Evolutionary conservation across 2,329 filamentous ascomycete species (phyloP).

Genomic region (Metarhizium humberi): DNA sequence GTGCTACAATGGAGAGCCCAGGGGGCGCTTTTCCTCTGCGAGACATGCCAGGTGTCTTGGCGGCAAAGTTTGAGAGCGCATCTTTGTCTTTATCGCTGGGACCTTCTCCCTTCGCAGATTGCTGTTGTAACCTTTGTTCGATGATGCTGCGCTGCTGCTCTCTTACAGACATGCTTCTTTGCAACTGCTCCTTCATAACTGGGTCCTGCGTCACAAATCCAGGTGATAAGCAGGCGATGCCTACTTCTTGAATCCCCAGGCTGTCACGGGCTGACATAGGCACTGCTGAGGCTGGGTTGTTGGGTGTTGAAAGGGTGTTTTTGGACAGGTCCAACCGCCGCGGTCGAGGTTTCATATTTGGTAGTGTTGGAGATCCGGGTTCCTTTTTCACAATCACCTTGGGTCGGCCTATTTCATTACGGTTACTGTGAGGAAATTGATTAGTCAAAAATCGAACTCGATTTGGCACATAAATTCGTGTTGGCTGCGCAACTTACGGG

Average conservation of each 20-base stretch:
- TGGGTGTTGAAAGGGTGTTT: conserved; percentile 40
- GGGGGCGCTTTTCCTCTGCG: conserved; percentile 74
- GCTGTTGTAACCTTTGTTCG: conserved; percentile 80
- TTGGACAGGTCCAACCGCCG: conserved; percentile 66
- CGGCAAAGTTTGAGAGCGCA: conserved; percentile 37
- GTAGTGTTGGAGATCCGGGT: conserved; percentile 75
- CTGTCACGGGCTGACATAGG: conserved; percentile 73
- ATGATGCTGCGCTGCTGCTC: conserved; percentile 95
- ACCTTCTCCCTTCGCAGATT: conserved; percentile 69
- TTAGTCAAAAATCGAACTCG: conserved; percentile 5
- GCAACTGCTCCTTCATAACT: conserved; percentile 90
- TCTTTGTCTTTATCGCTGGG: conserved; percentile 47
- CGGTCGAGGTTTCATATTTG: conserved; percentile 57
- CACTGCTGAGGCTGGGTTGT: conserved; percentile 52
- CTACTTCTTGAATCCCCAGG: conserved; percentile 82
- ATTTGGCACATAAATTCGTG: background rate
- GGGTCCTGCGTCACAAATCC: conserved; percentile 95
- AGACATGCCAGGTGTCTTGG: conserved; percentile 66
- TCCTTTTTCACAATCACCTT: conserved; percentile 97
- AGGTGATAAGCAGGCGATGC: conserved; percentile 86
- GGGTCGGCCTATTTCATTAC: conserved; percentile 40
- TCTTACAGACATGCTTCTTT: conserved; percentile 84
- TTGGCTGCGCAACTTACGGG: conserved; percentile 38
- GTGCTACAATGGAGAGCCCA: conserved; percentile 88
- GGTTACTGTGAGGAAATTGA: conserved; percentile 23